These are phyloP conservation scores for Trametes punicea DNA, from an alignment of 768 basidiomycete genomes.

Conservation along the genomic window DNA sequence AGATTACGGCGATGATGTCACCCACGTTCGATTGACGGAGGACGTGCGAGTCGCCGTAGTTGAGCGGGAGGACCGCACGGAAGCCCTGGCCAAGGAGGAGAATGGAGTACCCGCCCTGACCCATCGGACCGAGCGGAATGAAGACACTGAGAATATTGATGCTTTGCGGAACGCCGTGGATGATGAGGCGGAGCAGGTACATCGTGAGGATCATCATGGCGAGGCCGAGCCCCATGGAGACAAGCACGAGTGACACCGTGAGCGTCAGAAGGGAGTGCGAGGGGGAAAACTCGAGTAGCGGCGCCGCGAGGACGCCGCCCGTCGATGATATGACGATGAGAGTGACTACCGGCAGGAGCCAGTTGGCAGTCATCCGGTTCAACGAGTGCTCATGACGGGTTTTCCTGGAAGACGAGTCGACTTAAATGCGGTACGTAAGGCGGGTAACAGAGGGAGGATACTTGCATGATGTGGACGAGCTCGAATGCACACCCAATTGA, in stretches of 20 bases:
- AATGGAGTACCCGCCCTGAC: slow-evolving; percentile 60
- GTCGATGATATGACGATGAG: slow-evolving; percentile 68
- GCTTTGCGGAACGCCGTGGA: slow-evolving; percentile 51
- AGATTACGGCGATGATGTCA: slow-evolving; percentile 42
- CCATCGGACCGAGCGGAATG: slow-evolving; percentile 72
- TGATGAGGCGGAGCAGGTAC: slow-evolving; percentile 58
- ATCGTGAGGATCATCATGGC: slow-evolving; percentile 65
- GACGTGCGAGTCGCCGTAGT: slow-evolving; percentile 34
- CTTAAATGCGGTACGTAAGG: neutral
- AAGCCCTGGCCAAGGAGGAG: slow-evolving; percentile 54
- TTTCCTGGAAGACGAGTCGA: slow-evolving; percentile 39
- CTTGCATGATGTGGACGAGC: slow-evolving; percentile 65
- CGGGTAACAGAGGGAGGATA: slow-evolving; percentile 2
- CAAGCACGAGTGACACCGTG: slow-evolving; percentile 50
- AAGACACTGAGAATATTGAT: slow-evolving; percentile 54
- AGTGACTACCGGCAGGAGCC: slow-evolving; percentile 77
- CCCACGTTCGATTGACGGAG: slow-evolving; percentile 35
- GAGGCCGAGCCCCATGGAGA: slow-evolving; percentile 53
- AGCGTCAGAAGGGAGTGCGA: slow-evolving; percentile 53
- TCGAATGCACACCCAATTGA: slow-evolving; percentile 60
- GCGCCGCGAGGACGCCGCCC: slow-evolving; percentile 55
- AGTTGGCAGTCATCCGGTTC: slow-evolving; percentile 53
- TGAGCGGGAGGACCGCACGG: slow-evolving; percentile 35
- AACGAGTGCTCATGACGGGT: slow-evolving; percentile 55
- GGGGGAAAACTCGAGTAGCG: slow-evolving; percentile 44